A percentile compares a stretch with the other conserved stretches of the same genome.
Evolutionary conservation across 768 basidiomycete species (phyloP).

Genomic region (Tricholoma hemisulphureum): DNA sequence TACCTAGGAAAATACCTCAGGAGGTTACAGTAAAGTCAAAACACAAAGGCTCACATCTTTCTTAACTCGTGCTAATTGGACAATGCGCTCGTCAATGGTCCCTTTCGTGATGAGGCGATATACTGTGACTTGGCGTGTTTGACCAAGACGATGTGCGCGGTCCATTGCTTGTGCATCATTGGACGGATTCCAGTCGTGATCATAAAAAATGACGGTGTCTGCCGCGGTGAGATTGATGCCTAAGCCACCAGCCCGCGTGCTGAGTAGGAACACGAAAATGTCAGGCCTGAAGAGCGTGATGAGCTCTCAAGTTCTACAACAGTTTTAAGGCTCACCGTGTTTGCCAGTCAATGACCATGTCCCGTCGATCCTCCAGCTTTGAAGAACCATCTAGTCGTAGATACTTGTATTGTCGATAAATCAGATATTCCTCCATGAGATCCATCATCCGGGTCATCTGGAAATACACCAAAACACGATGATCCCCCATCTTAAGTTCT

Average conservation of each 20-base stretch:
- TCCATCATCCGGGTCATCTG: constrained; percentile 99
- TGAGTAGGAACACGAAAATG: constrained; percentile 86
- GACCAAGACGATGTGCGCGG: constrained; percentile 93
- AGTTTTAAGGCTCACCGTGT: constrained; percentile 60
- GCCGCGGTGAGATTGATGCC: constrained; percentile 96
- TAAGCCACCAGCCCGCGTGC: constrained; percentile 92
- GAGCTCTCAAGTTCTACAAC: background rate
- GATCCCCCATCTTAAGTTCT: constrained; percentile 89
- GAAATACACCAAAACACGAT: constrained; percentile 95
- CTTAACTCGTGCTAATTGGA: constrained; percentile 93
- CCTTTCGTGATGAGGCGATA: constrained; percentile 92
- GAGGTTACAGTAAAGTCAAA: background rate
- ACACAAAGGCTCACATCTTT: constrained; percentile 70
- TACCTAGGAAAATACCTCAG: constrained; percentile 51
- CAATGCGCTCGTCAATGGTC: constrained; percentile 95
- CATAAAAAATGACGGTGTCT: constrained; percentile 94
- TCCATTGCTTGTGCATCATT: constrained; percentile 99
- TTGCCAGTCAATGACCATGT: constrained; percentile 99
- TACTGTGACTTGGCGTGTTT: constrained; percentile 96
- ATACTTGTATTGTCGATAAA: constrained; percentile 96
- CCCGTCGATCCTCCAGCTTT: constrained; percentile 91
- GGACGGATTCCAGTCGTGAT: constrained; percentile 95
- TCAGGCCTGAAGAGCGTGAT: constrained; percentile 62
- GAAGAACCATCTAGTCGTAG: constrained; percentile 90
- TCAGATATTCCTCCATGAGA: constrained; percentile 96